phyloP scores from a whole-genome alignment of 108 stramenopile genomes.

The Phaeodactylum tricornutum region DNA sequence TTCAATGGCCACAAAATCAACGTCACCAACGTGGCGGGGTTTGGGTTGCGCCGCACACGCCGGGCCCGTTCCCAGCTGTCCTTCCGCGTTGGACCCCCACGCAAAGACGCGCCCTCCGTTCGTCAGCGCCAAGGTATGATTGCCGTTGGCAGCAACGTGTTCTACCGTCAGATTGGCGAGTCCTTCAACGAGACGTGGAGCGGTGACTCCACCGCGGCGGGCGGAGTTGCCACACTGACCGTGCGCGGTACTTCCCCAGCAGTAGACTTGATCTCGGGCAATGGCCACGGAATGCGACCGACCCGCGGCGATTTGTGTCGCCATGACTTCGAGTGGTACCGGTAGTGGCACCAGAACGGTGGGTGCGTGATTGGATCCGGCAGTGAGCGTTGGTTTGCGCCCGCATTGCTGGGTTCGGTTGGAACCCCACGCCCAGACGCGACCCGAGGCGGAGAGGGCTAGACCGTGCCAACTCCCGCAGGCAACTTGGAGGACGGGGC shows the following conservation, averaged over 20 bases:
- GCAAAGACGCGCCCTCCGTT: slow-evolving; percentile 77
- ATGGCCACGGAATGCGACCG: slow-evolving; percentile 62
- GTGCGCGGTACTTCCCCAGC: slow-evolving; percentile 67
- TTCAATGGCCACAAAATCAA: slow-evolving; percentile 47
- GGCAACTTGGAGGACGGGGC: slow-evolving; percentile 40
- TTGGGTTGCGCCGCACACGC: slow-evolving; percentile 21
- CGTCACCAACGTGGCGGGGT: slow-evolving; percentile 36
- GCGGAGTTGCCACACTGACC: slow-evolving; percentile 55
- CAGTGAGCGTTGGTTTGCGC: slow-evolving; percentile 6
- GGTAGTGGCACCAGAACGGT: slow-evolving; percentile 7
- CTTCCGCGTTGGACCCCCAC: slow-evolving; percentile 89
- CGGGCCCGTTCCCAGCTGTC: slow-evolving; percentile 71
- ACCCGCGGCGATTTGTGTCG: slow-evolving; percentile 51
- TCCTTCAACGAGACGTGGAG: slow-evolving; percentile 56
- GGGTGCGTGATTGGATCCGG: slow-evolving; percentile 6
- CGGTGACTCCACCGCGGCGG: slow-evolving; percentile 24
- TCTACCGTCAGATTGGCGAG: slow-evolving; percentile 50
- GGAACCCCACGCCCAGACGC: slow-evolving; percentile 58
- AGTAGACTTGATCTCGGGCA: slow-evolving; percentile 52
- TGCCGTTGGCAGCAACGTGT: slow-evolving; percentile 79
- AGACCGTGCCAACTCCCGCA: slow-evolving; percentile 73
- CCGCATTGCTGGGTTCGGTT: slow-evolving; percentile 73
- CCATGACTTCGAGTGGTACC: slow-evolving; percentile 16
- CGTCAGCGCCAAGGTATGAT: slow-evolving; percentile 86
- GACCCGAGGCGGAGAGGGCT: slow-evolving; percentile 48